A percentile compares a stretch with the other conserved stretches of the same genome.
Conservation (phyloP, 2,329 filamentous ascomycete species). For the Fonsecaea multimorphosa region DNA sequence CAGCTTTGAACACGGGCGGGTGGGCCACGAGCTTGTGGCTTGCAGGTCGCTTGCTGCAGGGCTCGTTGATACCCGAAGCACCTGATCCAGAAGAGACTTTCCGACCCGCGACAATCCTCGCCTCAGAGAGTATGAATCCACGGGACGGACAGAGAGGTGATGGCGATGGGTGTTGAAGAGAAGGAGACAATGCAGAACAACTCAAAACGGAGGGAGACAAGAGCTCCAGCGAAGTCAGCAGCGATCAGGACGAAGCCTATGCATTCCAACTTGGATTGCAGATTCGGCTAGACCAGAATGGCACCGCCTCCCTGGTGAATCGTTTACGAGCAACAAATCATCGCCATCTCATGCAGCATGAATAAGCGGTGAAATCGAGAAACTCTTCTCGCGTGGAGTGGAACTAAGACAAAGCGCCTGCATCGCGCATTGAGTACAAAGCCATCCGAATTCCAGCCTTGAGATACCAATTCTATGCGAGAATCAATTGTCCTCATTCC, state of each 20-base stretch:
- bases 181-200: not conserved
- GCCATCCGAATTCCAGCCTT: not conserved
- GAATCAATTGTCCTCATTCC: not conserved
- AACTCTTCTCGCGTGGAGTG: not conserved
- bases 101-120: not conserved
- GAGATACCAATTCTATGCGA: not conserved
- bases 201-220: not conserved
- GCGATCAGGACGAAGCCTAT: not conserved
- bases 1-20: slow-evolving; percentile 20
- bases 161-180: not conserved
- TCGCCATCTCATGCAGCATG: slow-evolving; percentile 5
- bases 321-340: slow-evolving; percentile 19
- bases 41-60: slow-evolving; percentile 33
- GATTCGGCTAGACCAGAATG: not conserved
- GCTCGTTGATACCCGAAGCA: slow-evolving; percentile 18
- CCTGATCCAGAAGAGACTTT: slow-evolving; percentile 15
- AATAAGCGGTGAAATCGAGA: slow-evolving; percentile 17
- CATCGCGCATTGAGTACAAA: not conserved
- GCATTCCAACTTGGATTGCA: not conserved
- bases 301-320: not conserved
- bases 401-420: not conserved
- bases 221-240: not conserved
- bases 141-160: not conserved
- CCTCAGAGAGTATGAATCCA: not conserved
- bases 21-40: slow-evolving; percentile 25